A percentile compares a stretch with the other conserved stretches of the same genome.
Conservation (phyloP, 257 asterid genomes). For the Scutellaria baicalensis region DNA sequence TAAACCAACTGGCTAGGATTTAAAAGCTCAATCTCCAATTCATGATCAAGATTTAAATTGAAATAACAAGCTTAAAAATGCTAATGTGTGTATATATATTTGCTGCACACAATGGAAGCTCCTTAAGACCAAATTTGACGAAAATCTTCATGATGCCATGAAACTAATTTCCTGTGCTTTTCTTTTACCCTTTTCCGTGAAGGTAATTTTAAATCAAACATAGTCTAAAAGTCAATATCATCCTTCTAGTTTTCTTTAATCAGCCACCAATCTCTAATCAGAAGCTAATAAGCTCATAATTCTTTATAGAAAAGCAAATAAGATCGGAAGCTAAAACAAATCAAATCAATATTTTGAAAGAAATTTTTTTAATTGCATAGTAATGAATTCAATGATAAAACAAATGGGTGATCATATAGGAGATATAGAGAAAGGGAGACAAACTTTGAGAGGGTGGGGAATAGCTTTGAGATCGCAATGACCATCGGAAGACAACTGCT, state of each 20-base stretch:
- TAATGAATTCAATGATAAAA: not conserved
- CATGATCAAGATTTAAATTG: too few relatives aligned
- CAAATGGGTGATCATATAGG: not conserved
- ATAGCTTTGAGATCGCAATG: constrained; percentile 71
- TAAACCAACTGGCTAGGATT: not conserved
- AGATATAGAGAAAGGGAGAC: not conserved
- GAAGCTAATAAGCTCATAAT: not conserved
- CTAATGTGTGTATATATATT: too few relatives aligned
- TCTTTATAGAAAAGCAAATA: not conserved
- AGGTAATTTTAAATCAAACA: not conserved
- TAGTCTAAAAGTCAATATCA: too few relatives aligned
- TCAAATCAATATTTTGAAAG: not conserved
- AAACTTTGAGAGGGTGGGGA: constrained; percentile 86
- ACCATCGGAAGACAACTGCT: constrained; percentile 22
- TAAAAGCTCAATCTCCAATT: too few relatives aligned
- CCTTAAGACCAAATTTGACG: too few relatives aligned
- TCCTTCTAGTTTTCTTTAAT: too few relatives aligned
- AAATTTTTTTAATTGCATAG: not conserved
- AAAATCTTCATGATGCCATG: not conserved
- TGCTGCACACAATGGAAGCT: too few relatives aligned
- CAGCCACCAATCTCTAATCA: too few relatives aligned
- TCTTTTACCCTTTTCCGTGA: not conserved
- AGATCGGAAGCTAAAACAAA: too few relatives aligned
- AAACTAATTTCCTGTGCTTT: not conserved
- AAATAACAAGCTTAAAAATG: too few relatives aligned